These are phyloP conservation scores for Fusarium luffae DNA, from an alignment of 2,329 filamentous ascomycete species.

Conservation along the genomic window DNA sequence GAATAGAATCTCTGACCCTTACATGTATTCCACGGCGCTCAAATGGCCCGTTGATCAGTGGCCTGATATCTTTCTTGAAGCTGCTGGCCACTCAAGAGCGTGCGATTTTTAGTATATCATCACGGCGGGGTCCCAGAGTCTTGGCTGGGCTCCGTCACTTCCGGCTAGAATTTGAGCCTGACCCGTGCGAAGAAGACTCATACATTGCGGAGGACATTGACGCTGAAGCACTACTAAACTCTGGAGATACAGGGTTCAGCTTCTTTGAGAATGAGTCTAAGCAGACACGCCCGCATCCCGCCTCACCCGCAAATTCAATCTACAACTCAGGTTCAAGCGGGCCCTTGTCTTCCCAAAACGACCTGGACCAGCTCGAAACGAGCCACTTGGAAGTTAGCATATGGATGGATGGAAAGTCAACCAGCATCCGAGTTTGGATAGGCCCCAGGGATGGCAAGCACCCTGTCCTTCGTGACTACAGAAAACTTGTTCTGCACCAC, in stretches of 20 bases:
- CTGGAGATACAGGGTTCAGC: constrained; percentile 55
- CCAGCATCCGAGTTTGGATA: constrained; percentile 58
- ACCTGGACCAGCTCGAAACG: constrained; percentile 29
- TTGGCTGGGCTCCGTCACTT: constrained; percentile 65
- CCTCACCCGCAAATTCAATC: neutral
- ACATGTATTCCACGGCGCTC: constrained; percentile 66
- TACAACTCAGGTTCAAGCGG: constrained; percentile 17
- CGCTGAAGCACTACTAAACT: constrained; percentile 56
- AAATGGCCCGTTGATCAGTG: constrained; percentile 60
- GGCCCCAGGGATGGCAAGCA: constrained; percentile 52
- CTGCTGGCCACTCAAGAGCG: constrained; percentile 62
- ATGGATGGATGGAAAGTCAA: constrained; percentile 44
- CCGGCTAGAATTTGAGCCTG: constrained; percentile 64
- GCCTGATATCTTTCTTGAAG: constrained; percentile 60
- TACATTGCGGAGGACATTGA: constrained; percentile 52
- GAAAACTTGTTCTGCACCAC: constrained; percentile 55
- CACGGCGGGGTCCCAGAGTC: constrained; percentile 55
- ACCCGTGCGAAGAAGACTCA: constrained; percentile 53
- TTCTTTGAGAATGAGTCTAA: constrained; percentile 54
- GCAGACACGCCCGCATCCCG: constrained; percentile 13
- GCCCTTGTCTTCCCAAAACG: neutral
- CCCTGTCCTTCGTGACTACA: constrained; percentile 60
- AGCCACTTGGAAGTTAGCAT: constrained; percentile 41
- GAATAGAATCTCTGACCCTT: constrained; percentile 63
- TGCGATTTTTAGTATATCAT: constrained; percentile 52